A percentile compares a stretch with the other conserved stretches of the same genome.
These are phyloP conservation scores for Cantharellus anzutake DNA, from an alignment of 768 basidiomycete genomes.

Conservation along the genomic window DNA sequence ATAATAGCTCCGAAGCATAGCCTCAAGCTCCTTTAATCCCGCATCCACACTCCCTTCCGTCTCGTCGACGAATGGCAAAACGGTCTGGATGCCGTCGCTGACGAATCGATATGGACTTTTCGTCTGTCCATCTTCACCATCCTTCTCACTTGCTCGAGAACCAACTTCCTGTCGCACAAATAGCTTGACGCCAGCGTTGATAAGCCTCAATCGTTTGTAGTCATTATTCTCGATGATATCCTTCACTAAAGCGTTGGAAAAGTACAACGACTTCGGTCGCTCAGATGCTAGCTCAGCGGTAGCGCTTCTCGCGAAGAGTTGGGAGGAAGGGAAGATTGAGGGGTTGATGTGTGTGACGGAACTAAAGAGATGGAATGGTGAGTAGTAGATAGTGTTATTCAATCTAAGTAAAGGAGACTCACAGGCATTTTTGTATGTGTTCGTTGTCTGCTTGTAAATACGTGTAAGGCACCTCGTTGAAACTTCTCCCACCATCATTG, in stretches of 20 bases:
- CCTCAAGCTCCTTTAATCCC: conserved; percentile 35
- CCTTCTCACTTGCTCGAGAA: not conserved
- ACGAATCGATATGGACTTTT: conserved; percentile 40
- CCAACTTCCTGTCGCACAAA: conserved; percentile 51
- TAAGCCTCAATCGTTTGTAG: conserved; percentile 66
- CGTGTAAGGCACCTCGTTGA: conserved; percentile 85
- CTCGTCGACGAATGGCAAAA: conserved; percentile 65
- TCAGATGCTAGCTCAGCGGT: conserved; percentile 22
- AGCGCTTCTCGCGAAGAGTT: conserved; percentile 68
- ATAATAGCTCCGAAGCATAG: conserved; percentile 62
- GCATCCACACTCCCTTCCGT: conserved; percentile 35
- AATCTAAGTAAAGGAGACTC: conserved; percentile 15
- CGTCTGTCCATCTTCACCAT: conserved; percentile 21
- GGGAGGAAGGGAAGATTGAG: conserved; percentile 48
- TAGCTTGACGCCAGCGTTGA: conserved; percentile 86
- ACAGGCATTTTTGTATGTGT: conserved; percentile 56
- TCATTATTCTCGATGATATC: conserved; percentile 64
- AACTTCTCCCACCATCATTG: conserved; percentile 19
- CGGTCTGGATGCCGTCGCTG: conserved; percentile 64
- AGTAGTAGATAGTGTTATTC: not conserved
- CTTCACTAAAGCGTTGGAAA: conserved; percentile 73
- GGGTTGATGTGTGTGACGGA: conserved; percentile 38
- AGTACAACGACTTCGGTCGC: conserved; percentile 53
- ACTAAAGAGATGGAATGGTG: not conserved
- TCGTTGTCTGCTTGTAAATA: conserved; percentile 56